phyloP scores from a whole-genome alignment of 2,329 filamentous ascomycete species.

The Claviceps quebecensis region DNA sequence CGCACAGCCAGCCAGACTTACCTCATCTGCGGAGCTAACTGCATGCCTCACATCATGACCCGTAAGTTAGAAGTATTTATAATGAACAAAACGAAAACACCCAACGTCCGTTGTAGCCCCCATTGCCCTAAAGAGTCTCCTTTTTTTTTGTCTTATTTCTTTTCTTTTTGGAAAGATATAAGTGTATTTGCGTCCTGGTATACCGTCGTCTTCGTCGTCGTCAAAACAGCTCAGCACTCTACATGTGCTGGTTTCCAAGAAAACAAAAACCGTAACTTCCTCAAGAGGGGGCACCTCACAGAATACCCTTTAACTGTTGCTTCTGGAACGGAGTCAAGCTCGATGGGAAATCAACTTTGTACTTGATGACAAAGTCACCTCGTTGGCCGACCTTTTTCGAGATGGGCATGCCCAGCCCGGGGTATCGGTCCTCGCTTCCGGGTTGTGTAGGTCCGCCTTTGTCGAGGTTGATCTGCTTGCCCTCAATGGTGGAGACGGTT shows the following conservation, averaged over 20 bases:
- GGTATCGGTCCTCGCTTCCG: conserved; percentile 67
- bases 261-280: not conserved
- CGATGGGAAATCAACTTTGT: conserved; percentile 86
- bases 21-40: not conserved
- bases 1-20: not conserved
- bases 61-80: not conserved
- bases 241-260: not conserved
- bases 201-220: not conserved
- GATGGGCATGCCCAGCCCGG: conserved; percentile 82
- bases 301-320: conserved; percentile 62
- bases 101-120: conserved; percentile 3
- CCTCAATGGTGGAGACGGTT: conserved; percentile 87
- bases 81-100: not conserved
- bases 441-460: conserved; percentile 77
- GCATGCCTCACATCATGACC: not conserved
- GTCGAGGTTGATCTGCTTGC: conserved; percentile 66
- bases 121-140: not conserved
- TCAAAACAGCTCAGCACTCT: conserved; percentile 1
- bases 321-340: conserved; percentile 67
- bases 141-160: not conserved
- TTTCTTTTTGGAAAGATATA: not conserved
- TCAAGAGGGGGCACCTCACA: conserved; percentile 30
- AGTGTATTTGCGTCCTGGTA: not conserved
- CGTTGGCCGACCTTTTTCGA: conserved; percentile 76
- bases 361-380: conserved; percentile 77